Evolutionary conservation across 192 early-diverging fungal species (phyloP).

Genomic region (Cetraspora pellucida): DNA sequence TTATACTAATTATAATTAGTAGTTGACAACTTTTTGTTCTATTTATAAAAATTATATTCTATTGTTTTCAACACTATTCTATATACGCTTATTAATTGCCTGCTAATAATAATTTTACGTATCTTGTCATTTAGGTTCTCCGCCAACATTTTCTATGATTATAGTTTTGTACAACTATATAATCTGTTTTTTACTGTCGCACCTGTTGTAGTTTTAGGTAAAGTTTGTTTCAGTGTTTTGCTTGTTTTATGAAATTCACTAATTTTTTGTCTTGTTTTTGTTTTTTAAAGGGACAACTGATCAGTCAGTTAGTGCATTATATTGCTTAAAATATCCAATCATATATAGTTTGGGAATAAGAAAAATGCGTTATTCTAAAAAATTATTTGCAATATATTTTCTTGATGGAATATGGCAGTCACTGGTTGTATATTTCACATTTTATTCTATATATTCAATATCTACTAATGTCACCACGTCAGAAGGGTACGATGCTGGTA

Average conservation of each 20-base stretch:
- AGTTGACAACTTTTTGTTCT: too few species aligned
- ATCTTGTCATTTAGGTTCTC: slow-evolving; percentile 56
- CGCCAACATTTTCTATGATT: slow-evolving; percentile 92
- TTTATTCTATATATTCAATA: slow-evolving; percentile 62
- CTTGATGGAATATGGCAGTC: slow-evolving; percentile 94
- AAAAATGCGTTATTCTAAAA: slow-evolving; percentile 79
- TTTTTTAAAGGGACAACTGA: slow-evolving; percentile 60
- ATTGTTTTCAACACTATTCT: too few species aligned
- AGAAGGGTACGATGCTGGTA: slow-evolving; percentile 38
- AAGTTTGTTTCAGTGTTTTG: neutral
- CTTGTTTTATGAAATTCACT: neutral
- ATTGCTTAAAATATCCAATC: slow-evolving; percentile 58
- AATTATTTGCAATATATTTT: slow-evolving; percentile 85
- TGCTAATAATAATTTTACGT: slow-evolving; percentile 13
- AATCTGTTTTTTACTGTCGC: slow-evolving; percentile 77
- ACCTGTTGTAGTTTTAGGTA: slow-evolving; percentile 66
- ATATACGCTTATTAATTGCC: neutral
- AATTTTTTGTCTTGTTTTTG: neutral
- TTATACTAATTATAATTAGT: too few species aligned
- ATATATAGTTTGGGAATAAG: slow-evolving; percentile 86
- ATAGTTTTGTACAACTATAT: slow-evolving; percentile 87
- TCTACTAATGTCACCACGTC: slow-evolving; percentile 35
- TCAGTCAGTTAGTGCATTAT: slow-evolving; percentile 67
- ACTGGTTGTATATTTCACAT: slow-evolving; percentile 80
- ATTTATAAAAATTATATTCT: too few species aligned